phyloP scores from a whole-genome alignment of 1,284 basidiomycete species.

The Volvariella surrecta region DNA sequence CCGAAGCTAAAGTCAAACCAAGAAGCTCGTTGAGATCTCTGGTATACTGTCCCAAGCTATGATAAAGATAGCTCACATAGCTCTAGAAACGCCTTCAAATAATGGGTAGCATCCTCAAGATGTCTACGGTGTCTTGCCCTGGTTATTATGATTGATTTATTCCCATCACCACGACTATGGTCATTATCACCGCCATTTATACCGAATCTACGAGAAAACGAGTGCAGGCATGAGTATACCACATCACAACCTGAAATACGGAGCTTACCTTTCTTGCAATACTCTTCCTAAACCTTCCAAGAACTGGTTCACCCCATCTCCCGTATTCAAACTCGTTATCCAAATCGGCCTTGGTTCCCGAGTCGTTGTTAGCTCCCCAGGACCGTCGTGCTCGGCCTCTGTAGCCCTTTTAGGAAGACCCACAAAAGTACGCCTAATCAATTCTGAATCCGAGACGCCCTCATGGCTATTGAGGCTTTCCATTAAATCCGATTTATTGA shows the following conservation, averaged over 20 bases:
- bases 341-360: constrained; percentile 26
- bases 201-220: constrained; percentile 25
- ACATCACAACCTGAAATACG: not conserved
- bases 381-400: too few species aligned
- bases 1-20: constrained; percentile 21
- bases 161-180: not conserved
- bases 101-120: constrained; percentile 55
- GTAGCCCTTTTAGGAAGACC: too few species aligned
- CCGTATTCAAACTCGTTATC: constrained; percentile 56
- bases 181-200: not conserved
- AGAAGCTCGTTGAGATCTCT: too few species aligned
- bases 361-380: too few species aligned
- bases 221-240: constrained; percentile 15
- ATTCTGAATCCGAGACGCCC: not conserved
- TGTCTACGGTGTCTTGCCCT: constrained; percentile 74
- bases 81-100: constrained; percentile 59
- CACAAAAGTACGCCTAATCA: too few species aligned
- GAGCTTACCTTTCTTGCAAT: constrained; percentile 46
- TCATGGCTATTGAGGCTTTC: not conserved
- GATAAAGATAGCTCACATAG: constrained; percentile 34
- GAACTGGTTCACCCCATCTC: constrained; percentile 48
- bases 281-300: constrained; percentile 44
- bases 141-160: constrained; percentile 48
- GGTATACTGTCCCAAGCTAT: not conserved
- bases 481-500: constrained; percentile 69